Evolutionary conservation across 768 basidiomycete species (phyloP), one percentile per base, ranked within the genome.

Genomic region (Agrocybe praecox): DNA sequence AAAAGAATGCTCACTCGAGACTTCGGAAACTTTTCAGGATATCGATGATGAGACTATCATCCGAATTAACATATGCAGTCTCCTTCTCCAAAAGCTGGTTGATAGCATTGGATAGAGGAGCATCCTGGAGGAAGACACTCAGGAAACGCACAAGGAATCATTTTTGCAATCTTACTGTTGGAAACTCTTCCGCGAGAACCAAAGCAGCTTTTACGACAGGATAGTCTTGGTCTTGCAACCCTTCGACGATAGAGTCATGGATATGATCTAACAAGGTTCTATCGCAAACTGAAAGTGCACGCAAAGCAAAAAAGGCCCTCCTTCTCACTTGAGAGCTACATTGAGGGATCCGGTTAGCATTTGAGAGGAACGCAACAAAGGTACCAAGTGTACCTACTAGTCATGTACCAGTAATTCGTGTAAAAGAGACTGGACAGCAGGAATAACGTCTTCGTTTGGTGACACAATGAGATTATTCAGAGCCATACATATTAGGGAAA

Each of bases 371-470:
- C 48, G 40, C 52, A 51, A 54, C 45, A 43, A 52, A 45, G 49
- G n/a, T 61, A 53, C 46, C 53, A 57, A 67, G 67, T 71, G 66
- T 71, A 83, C 90, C 84, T 78, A 94, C 92, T 87, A 87, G 62
- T 82, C 80, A 67, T 92, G 88, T 32, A 82, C 83, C 18, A 93
- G 76, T 11, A 94, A 76, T 54, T 85, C 80, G 34, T 81, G 77
- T 6, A 94, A 69, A 49, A 84, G 85, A 19, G 78, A 72, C 64
- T 89, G 86, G 5, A 94, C 80, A 1, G 92, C 92, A 12, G 92
- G 92, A 53, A 92, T 80, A 49, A 89, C 80, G 57, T 90, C 86
- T 62, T 83, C 81, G 14, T 79, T 86, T 2, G 87, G 80, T 17
- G 75, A 78, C 46, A 80, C 75, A 54, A 87, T 84, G 44, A 94